Base-by-base conservation (phyloP, 805 yeast species). In the Osmozyma mogii region DNA sequence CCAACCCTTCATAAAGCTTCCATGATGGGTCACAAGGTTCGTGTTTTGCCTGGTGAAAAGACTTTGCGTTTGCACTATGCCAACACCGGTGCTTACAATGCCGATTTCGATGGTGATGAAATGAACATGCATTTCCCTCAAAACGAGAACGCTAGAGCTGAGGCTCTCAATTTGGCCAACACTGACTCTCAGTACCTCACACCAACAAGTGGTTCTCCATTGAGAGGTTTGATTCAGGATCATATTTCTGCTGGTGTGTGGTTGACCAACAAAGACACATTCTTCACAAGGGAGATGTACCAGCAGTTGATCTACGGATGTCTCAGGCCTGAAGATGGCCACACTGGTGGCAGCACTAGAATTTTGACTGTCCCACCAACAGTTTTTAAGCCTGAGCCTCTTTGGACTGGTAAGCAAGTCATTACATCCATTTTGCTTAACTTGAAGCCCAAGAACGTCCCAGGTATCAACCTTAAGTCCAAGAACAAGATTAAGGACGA, bases 81-180 rank as follows among this genome's bases (percentile, higher is more conserved):
- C 48, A 92, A 92, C 60, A 92, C 98, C 25, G 96, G 96, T 62
- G 96, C 98, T 25, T 92, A 89, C 62, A 89, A 89, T 57, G 97
- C 97, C 22, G 98, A 89, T 72, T 89, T 92, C 49, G 98, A 89
- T 62, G 98, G 98, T 69, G 98, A 89, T 61, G 98, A 89, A 67
- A 89, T 89, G 98, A 89, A 89, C 57, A 82, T 89, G 96, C 98
- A 89, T 64, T 89, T 89, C 70, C 98, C 98, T 16, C 98, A 89
- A 65, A 87, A 84, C 58, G 96, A 89, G 63, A 84, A 84, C 45
- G 98, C 97, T 7, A 78, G 88, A 53, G 89, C 97, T 14, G 98
- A 92, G 63, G 97, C 98, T 2, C 67, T 85, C 50, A 75, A 85
- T 52, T 70, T 92, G 56, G 98, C 98, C 23, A 88, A 89, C 57